These are phyloP conservation scores for Phytophthora ramorum DNA, from an alignment of 352 stramenopile genomes.

Conservation along the genomic window DNA sequence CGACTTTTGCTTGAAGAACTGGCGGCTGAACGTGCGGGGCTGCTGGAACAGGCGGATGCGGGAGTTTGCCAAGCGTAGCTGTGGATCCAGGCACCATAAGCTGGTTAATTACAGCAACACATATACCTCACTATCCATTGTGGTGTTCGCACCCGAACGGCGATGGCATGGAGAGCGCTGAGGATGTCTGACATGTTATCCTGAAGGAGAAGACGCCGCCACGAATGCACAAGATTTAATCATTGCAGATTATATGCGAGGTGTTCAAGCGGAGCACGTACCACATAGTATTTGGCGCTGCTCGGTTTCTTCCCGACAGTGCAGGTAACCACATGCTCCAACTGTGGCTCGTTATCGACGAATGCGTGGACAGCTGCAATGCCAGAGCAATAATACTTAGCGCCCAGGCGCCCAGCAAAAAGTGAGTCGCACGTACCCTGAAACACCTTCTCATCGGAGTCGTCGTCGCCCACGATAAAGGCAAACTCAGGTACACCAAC, in stretches of 20 bases:
- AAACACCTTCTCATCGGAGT: conserved; percentile 95
- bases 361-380: conserved; percentile 59
- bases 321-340: conserved; percentile 89
- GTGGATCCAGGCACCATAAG: background rate
- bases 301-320: conserved; percentile 98
- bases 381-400: conserved; percentile 3
- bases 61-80: conserved; percentile 32
- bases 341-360: conserved; percentile 36
- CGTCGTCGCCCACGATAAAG: conserved; percentile 97
- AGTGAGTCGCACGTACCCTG: conserved; percentile 43
- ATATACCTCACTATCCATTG: background rate
- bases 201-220: conserved; percentile 19
- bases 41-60: conserved; percentile 32
- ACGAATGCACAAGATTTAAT: background rate
- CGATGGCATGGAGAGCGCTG: conserved; percentile 55
- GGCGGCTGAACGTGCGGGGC: conserved; percentile 26
- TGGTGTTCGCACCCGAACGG: conserved; percentile 47
- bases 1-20: conserved; percentile 28
- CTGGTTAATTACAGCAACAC: background rate
- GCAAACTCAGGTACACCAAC: conserved; percentile 92
- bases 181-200: conserved; percentile 66
- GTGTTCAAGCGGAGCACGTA: conserved; percentile 19
- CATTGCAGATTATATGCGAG: background rate
- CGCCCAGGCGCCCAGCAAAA: background rate
- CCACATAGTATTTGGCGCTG: conserved; percentile 95